Evolutionary conservation across 306 rosid species (phyloP).

Genomic region (Nissolia schottii): DNA sequence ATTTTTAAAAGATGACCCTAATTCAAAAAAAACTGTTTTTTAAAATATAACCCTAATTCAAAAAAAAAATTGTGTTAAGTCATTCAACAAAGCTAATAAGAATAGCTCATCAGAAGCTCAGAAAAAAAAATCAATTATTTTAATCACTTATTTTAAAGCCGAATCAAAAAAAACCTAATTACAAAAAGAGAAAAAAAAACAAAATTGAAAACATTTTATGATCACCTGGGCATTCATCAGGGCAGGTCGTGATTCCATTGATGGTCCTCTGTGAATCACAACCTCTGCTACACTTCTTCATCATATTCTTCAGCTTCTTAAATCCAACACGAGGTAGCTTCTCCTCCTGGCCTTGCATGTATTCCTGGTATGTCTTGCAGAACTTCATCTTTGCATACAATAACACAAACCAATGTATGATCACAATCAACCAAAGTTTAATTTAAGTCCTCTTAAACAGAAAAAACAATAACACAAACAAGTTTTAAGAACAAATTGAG

Average conservation of each 20-base stretch:
- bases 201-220: not conserved
- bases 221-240: constrained; percentile 64
- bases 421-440: no score
- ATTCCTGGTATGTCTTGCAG: constrained; percentile 75
- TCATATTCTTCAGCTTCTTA: constrained; percentile 78
- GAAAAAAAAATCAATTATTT: no score
- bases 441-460: no score
- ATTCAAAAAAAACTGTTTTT: no score
- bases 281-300: constrained; percentile 59
- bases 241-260: constrained; percentile 34
- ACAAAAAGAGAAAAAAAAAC: not conserved
- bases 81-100: no score
- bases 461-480: no score
- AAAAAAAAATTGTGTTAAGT: no score
- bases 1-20: no score
- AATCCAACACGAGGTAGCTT: constrained; percentile 70
- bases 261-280: constrained; percentile 25
- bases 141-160: no score
- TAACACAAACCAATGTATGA: not conserved
- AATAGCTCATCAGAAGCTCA: no score
- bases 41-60: no score
- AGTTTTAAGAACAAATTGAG: not conserved
- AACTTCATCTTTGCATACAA: constrained; percentile 62
- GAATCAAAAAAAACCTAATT: not conserved
- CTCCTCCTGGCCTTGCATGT: constrained; percentile 59